These are phyloP conservation scores for Astrothelium macrocarpum DNA, from an alignment of 495 filamentous ascomycete genomes.

Conservation along the genomic window DNA sequence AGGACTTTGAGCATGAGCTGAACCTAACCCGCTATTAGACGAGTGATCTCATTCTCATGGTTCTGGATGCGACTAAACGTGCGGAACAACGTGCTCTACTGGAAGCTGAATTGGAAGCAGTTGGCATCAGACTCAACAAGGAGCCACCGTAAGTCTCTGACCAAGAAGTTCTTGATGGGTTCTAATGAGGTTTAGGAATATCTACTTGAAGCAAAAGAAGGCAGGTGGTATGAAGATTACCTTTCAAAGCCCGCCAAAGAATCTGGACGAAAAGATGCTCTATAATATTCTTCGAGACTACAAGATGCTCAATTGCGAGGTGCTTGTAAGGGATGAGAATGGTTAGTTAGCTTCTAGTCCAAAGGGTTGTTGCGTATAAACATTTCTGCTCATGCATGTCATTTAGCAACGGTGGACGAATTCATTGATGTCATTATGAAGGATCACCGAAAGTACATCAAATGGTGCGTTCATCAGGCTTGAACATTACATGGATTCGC, in stretches of 20 bases:
- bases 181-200: constrained; percentile 52
- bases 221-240: constrained; percentile 98
- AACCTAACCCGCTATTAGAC: constrained; percentile 45
- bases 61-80: constrained; percentile 93
- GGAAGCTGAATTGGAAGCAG: constrained; percentile 89
- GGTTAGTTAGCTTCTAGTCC: constrained; percentile 38
- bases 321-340: constrained; percentile 88
- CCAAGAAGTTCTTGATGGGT: not conserved
- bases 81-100: constrained; percentile 86
- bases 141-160: constrained; percentile 66
- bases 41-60: constrained; percentile 93
- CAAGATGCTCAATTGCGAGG: constrained; percentile 97
- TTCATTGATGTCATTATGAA: constrained; percentile 99
- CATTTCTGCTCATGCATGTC: too few species aligned
- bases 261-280: constrained; percentile 93
- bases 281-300: constrained; percentile 95
- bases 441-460: constrained; percentile 96
- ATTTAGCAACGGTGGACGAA: constrained; percentile 88
- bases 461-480: constrained; percentile 40
- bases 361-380: too few species aligned
- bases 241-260: constrained; percentile 80
- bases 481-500: not conserved
- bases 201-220: constrained; percentile 96
- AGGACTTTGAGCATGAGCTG: not conserved
- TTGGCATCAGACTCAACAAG: constrained; percentile 88